Percentiles rank a stretch among this genome's conserved stretches.
Conservation (phyloP, 345 rosid species). For the Gossypium raimondii region DNA sequence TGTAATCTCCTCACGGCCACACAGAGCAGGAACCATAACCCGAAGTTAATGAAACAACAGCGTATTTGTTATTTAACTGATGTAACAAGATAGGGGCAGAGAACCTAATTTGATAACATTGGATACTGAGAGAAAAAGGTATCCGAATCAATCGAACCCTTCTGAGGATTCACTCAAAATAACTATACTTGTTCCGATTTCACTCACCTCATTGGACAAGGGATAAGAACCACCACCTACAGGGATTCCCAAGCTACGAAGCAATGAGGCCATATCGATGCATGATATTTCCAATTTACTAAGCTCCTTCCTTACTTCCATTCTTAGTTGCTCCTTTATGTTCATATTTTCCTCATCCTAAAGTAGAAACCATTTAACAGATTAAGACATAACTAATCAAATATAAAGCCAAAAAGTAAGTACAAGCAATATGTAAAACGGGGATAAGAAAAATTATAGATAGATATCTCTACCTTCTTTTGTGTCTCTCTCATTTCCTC, state of each 20-base stretch:
- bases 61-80: background rate
- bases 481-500: conserved; percentile 87
- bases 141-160: background rate
- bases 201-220: conserved; percentile 53
- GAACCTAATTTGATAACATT: no score
- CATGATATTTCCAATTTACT: conserved; percentile 51
- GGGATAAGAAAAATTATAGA: background rate
- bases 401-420: background rate
- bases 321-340: conserved; percentile 64
- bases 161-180: background rate
- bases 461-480: conserved; percentile 57
- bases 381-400: background rate
- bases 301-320: conserved; percentile 60
- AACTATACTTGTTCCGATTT: background rate
- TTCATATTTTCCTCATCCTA: conserved; percentile 81
- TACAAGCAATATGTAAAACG: background rate
- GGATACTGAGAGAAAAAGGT: background rate
- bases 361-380: conserved; percentile 17
- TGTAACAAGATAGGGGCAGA: no score
- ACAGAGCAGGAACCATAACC: background rate
- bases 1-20: background rate
- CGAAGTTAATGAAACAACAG: background rate
- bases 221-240: conserved; percentile 55
- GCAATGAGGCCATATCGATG: conserved; percentile 69
- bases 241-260: conserved; percentile 70